Conservation (phyloP, 768 basidiomycete genomes). For the Lanmaoa pseudosensibilis region DNA sequence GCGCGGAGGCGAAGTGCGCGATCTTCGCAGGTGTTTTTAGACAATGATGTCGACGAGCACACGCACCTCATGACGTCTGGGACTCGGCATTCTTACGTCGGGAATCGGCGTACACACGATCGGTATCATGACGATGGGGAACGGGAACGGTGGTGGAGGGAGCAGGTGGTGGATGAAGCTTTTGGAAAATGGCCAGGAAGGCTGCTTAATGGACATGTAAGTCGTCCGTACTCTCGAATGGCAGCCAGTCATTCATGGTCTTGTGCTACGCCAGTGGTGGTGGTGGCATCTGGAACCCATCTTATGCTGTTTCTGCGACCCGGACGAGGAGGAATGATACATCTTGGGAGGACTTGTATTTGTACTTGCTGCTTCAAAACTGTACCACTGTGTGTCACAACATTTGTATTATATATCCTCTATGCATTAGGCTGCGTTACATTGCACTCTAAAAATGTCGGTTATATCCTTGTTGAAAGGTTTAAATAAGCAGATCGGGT, state of each 20-base stretch:
- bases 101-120: constrained; percentile 25
- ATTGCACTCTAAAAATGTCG: not conserved
- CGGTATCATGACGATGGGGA: constrained; percentile 22
- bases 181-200: constrained; percentile 72
- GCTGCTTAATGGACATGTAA: constrained; percentile 67
- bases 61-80: constrained; percentile 39
- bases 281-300: constrained; percentile 72
- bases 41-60: constrained; percentile 34
- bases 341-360: not conserved
- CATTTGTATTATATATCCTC: constrained; percentile 17
- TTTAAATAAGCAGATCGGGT: not conserved
- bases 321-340: constrained; percentile 51
- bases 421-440: constrained; percentile 4
- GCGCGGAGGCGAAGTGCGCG: constrained; percentile 3
- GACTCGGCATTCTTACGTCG: constrained; percentile 18
- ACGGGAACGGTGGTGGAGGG: constrained; percentile 41
- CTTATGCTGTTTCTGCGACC: constrained; percentile 59
- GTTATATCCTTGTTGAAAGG: constrained; percentile 5
- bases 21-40: constrained; percentile 8
- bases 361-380: no score
- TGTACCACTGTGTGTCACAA: not conserved
- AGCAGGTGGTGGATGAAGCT: constrained; percentile 45
- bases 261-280: constrained; percentile 65
- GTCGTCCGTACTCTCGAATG: constrained; percentile 24
- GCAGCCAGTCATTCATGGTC: not conserved